A percentile compares a stretch with the other conserved stretches of the same genome.
Evolutionary conservation across 2,329 filamentous ascomycete genomes (phyloP).

Genomic region (Calonectria hongkongensis): DNA sequence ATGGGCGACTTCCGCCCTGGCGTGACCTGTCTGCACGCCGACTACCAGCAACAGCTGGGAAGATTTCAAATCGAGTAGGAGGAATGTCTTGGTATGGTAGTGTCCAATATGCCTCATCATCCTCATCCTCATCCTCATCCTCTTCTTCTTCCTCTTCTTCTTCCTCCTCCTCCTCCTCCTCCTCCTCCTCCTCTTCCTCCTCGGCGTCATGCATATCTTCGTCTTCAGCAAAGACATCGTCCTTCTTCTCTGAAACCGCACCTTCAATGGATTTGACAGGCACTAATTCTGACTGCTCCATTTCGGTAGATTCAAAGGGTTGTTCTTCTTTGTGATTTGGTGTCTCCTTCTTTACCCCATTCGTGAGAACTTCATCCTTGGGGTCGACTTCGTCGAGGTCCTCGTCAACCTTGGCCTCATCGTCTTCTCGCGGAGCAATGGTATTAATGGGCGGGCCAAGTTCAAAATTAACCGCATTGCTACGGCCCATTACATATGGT

Average conservation of each 20-base stretch:
- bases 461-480: constrained; percentile 88
- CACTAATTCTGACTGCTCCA: constrained; percentile 53
- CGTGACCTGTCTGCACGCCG: constrained; percentile 70
- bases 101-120: constrained; percentile 64
- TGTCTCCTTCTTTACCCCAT: constrained; percentile 47
- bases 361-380: constrained; percentile 48
- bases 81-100: constrained; percentile 76
- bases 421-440: constrained; percentile 90
- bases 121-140: constrained; percentile 36
- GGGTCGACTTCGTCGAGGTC: constrained; percentile 48
- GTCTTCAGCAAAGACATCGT: constrained; percentile 43
- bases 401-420: constrained; percentile 68
- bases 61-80: constrained; percentile 84
- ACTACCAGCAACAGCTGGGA: constrained; percentile 76
- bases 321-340: constrained; percentile 39
- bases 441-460: constrained; percentile 87
- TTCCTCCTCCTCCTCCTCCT: constrained; percentile 48
- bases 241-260: constrained; percentile 57
- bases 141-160: background rate
- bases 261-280: constrained; percentile 58
- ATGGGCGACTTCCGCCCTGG: constrained; percentile 63
- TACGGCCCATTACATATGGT: constrained; percentile 95
- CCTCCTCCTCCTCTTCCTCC: constrained; percentile 50
- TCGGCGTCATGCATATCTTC: constrained; percentile 54
- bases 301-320: constrained; percentile 38